Base-by-base conservation (phyloP, 768 basidiomycete genomes). In the Clitopilus passeckerianus region DNA sequence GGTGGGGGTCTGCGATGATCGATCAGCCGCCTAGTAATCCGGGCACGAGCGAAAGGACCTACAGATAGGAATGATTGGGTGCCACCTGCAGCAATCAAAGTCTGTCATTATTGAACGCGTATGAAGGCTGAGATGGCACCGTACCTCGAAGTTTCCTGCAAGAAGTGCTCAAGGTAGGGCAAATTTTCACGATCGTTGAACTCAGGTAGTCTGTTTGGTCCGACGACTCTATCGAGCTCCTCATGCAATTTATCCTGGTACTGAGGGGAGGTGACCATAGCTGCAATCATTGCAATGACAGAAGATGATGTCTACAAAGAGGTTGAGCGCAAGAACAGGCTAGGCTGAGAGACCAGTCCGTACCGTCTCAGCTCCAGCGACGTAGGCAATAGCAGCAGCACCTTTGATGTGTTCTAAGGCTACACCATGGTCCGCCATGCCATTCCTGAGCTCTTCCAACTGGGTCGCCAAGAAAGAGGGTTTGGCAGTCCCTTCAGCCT, bases 191-290 rank as follows among this genome's bases (percentile, higher is more conserved):
- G 60, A 60, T 75, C 74, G 3, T 61, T 60, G 20, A 75, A 70
- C 3, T 66, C 66, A 0, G 79, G 80, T 9, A 80, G 66, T 5
- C 77, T 67, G 22, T 64, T 68, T 2, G 52, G 23, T 15, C 73
- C 75, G 12, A 80, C 61, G 6, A 79, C 69, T 0, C 54, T 23
- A 61, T 81, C 79, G 12, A 81, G 67, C 62, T 80, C 78, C 3
- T 65, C 68, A 55, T 78, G 80, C 0, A 76, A 77, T 53, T 65
- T 71, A 7, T 52, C 59, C 58, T 74, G 75, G 12, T 68, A 63
- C 9, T 73, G 67, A 1, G 78, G 78, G 58, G 77, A 62, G 8
- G 70, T 61, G 8, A 73, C 65, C 75, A 80, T 75, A 1, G 74
- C 72, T 12, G 79, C 67, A 53, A 79, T 59, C 61, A 80, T 76